A percentile compares a stretch with the other conserved stretches of the same genome.
Conservation (phyloP, 345 rosid genomes). For the Gossypium raimondii region DNA sequence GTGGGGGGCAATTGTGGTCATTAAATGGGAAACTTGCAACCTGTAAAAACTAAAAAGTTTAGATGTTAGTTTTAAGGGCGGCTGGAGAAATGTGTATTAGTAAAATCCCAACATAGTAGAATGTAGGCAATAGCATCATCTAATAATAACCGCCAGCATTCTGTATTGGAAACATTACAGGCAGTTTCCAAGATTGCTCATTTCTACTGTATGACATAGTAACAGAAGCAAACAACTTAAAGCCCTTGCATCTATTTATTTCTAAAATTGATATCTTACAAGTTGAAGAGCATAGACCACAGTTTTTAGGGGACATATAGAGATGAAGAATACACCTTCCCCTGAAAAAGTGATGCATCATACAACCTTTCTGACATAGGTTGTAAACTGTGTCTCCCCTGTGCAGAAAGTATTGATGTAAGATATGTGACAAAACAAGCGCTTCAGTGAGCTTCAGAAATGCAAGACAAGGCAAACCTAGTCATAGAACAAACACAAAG, state of each 20-base stretch:
- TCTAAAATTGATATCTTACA: not conserved
- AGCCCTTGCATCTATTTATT: not conserved
- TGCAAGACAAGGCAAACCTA: not conserved
- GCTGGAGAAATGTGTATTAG: conserved; percentile 4
- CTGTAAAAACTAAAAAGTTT: conserved; percentile 29
- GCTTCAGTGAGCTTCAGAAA: not conserved
- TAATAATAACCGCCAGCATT: too few species aligned
- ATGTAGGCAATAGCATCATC: not conserved
- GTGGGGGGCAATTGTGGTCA: conserved; percentile 92
- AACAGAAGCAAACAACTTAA: not conserved
- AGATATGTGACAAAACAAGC: not conserved
- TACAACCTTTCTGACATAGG: conserved; percentile 92
- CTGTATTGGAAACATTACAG: not conserved
- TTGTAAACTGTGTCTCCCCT: conserved; percentile 93
- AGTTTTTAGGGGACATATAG: not conserved
- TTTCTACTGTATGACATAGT: not conserved
- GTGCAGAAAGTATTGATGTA: conserved; percentile 14
- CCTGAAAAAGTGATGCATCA: conserved; percentile 76
- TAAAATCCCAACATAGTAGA: not conserved
- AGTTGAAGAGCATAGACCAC: not conserved
- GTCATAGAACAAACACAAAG: not conserved
- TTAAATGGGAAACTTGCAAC: conserved; percentile 92
- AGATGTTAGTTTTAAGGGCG: conserved; percentile 23
- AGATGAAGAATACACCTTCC: conserved; percentile 54
- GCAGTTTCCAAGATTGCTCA: not conserved